Conservation (phyloP, 352 stramenopile species). For the Thalassiosira hispida region DNA sequence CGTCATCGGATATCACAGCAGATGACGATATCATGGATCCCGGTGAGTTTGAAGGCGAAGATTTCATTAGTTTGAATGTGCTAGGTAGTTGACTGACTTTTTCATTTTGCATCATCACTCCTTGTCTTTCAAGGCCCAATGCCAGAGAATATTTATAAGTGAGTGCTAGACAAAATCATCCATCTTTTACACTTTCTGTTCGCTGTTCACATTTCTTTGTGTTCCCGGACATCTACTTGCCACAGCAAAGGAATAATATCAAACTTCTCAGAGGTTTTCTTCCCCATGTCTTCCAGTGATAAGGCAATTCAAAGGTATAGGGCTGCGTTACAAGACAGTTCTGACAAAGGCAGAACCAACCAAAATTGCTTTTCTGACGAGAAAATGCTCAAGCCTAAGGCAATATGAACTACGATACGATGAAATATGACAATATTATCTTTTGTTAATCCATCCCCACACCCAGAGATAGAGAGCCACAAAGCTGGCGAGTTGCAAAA, state of each 20-base stretch:
- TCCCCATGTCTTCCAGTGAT: constrained; percentile 31
- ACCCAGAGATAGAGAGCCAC: too few species aligned
- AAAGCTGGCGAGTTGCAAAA: too few species aligned
- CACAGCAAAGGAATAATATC: constrained; percentile 46
- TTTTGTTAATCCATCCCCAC: too few species aligned
- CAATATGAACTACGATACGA: constrained; percentile 23
- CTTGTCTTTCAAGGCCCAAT: constrained; percentile 20
- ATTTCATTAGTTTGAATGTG: neutral
- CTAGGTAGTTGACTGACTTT: neutral
- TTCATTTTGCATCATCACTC: neutral
- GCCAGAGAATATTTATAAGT: constrained; percentile 50
- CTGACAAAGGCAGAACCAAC: constrained; percentile 12
- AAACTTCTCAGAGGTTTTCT: constrained; percentile 47
- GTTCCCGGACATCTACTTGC: neutral
- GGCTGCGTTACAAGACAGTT: neutral
- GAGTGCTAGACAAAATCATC: constrained; percentile 8
- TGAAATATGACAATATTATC: neutral
- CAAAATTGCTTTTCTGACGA: constrained; percentile 11
- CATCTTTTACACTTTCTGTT: neutral
- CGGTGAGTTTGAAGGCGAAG: constrained; percentile 5
- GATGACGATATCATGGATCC: constrained; percentile 33
- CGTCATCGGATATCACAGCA: constrained; percentile 4
- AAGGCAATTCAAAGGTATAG: constrained; percentile 38
- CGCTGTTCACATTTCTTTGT: neutral
- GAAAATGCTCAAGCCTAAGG: constrained; percentile 22